Evolutionary conservation across 139 green algal genomes (phyloP).

Genomic region (Coelastrella sp.): DNA sequence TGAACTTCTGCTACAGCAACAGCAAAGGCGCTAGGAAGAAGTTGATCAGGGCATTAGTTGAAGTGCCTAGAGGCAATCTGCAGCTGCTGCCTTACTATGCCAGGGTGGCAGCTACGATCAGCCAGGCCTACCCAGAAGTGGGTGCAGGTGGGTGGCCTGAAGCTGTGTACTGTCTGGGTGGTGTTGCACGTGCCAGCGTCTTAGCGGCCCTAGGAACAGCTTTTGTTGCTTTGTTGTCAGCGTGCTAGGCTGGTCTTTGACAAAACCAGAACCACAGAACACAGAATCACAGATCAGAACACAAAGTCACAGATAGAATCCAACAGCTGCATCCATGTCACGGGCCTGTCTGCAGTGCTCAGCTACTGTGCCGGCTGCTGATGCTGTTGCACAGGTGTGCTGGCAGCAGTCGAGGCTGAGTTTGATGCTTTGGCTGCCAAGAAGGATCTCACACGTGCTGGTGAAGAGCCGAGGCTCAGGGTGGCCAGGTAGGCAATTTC

Average conservation of each 20-base stretch:
- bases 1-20: slow-evolving; percentile 94
- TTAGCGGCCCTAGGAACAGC: no score
- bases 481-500: slow-evolving; percentile 1
- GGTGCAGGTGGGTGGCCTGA: slow-evolving; percentile 56
- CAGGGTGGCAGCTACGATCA: slow-evolving; percentile 85
- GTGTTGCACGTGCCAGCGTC: background rate
- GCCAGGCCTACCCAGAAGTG: slow-evolving; percentile 87
- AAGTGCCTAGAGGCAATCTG: slow-evolving; percentile 74
- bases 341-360: no score
- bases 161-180: background rate
- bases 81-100: slow-evolving; percentile 90
- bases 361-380: background rate
- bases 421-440: slow-evolving; percentile 71
- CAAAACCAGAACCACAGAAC: no score
- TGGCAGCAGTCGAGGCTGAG: slow-evolving; percentile 80
- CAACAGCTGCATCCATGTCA: no score
- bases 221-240: no score
- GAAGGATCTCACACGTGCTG: slow-evolving; percentile 70
- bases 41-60: slow-evolving; percentile 75
- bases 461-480: slow-evolving; percentile 40
- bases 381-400: slow-evolving; percentile 57
- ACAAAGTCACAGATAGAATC: no score
- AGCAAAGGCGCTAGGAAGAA: slow-evolving; percentile 81
- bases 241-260: no score
- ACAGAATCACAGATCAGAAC: no score